A percentile compares a stretch with the other conserved stretches of the same genome.
These are phyloP conservation scores for Arabidopsis lyrata DNA, from an alignment of 441 rosid species.

Conservation along the genomic window DNA sequence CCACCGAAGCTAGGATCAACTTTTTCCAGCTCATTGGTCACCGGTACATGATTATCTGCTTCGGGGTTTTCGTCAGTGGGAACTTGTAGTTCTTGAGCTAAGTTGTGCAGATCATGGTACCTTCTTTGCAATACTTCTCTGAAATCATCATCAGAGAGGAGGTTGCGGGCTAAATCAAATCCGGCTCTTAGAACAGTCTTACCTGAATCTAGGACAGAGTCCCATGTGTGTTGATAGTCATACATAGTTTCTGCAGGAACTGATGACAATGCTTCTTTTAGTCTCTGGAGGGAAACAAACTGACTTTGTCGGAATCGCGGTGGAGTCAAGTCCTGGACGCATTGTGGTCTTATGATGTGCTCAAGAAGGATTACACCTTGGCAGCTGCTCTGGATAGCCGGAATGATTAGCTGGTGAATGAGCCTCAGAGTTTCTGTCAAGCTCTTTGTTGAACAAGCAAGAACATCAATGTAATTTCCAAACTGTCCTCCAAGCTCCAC, in stretches of 20 bases:
- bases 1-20: slow-evolving; percentile 87
- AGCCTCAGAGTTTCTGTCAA: slow-evolving; percentile 84
- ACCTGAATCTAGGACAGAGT: slow-evolving; percentile 70
- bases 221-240: slow-evolving; percentile 96
- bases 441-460: slow-evolving; percentile 90
- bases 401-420: slow-evolving; percentile 76
- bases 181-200: slow-evolving; percentile 64
- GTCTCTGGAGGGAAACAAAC: slow-evolving; percentile 62
- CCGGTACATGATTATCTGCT: slow-evolving; percentile 46
- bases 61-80: slow-evolving; percentile 65
- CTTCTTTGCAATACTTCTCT: slow-evolving; percentile 86
- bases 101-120: slow-evolving; percentile 84
- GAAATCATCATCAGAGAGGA: slow-evolving; percentile 92
- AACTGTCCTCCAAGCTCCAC: slow-evolving; percentile 94
- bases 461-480: slow-evolving; percentile 84
- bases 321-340: slow-evolving; percentile 74
- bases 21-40: slow-evolving; percentile 57
- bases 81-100: slow-evolving; percentile 85
- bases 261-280: slow-evolving; percentile 84
- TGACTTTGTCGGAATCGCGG: slow-evolving; percentile 83
- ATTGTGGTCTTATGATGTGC: slow-evolving; percentile 78
- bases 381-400: slow-evolving; percentile 84
- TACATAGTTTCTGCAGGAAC: slow-evolving; percentile 91
- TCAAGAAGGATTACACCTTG: slow-evolving; percentile 85
- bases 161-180: slow-evolving; percentile 88